Evolutionary conservation across 441 rosid species (phyloP).

Genomic region (Omphalea diandra): DNA sequence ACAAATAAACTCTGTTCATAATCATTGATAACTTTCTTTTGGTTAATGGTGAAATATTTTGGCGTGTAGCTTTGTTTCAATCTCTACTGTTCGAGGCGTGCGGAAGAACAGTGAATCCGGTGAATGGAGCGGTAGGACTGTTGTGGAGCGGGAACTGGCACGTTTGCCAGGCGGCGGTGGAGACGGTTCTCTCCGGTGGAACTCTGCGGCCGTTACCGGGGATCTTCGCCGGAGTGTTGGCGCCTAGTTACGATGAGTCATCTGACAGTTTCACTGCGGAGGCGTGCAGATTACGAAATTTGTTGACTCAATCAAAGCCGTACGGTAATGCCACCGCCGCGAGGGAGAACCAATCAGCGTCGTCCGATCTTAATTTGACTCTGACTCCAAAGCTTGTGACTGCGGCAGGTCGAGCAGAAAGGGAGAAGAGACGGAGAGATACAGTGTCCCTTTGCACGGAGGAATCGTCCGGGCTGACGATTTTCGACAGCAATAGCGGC

Average conservation of each 20-base stretch:
- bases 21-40: neutral
- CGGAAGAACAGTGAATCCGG: slow-evolving; percentile 57
- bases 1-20: neutral
- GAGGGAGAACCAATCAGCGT: slow-evolving; percentile 17
- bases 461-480: slow-evolving; percentile 38
- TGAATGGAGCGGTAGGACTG: slow-evolving; percentile 55
- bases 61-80: slow-evolving; percentile 45
- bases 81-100: slow-evolving; percentile 62
- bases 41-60: neutral
- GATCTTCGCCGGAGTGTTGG: slow-evolving; percentile 18
- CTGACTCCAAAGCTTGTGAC: slow-evolving; percentile 20
- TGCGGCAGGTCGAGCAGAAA: slow-evolving; percentile 24
- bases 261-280: slow-evolving; percentile 25
- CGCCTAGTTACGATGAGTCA: slow-evolving; percentile 32
- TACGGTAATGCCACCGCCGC: slow-evolving; percentile 19
- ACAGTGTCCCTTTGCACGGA: slow-evolving; percentile 33
- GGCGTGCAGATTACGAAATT: neutral
- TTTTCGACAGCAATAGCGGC: slow-evolving; percentile 30
- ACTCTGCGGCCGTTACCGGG: slow-evolving; percentile 39
- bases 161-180: slow-evolving; percentile 52
- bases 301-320: slow-evolving; percentile 29
- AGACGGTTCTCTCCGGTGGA: slow-evolving; percentile 51
- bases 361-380: slow-evolving; percentile 28
- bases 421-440: slow-evolving; percentile 32
- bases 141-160: slow-evolving; percentile 58